Base-by-base conservation (phyloP, 352 stramenopile genomes). In the Globisporangium orthogonon region DNA sequence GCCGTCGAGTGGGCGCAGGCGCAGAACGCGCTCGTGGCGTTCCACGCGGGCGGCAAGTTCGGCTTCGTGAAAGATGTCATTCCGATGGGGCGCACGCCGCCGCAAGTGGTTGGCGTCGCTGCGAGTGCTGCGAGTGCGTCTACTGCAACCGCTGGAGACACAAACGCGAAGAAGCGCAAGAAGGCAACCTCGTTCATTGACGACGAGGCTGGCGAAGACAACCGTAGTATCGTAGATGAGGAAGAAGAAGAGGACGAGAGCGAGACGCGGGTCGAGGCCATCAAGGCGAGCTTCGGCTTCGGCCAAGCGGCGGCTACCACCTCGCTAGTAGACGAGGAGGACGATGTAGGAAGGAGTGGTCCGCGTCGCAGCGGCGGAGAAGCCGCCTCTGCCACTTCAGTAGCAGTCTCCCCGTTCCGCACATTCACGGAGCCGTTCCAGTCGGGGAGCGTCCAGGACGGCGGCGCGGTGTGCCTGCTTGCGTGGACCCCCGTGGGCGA, bases 241-340 rank as follows among this genome's bases (percentile, higher is more conserved):
- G 64, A 75, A 14, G 67, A 73, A 48, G 69, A 76, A 1, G 63
- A 63, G 0, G 73, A 89, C 45, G 83, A 90, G 7, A 76, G 77
- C 15, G 83, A 93, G 50, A 75, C 73, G 2, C 70, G 83, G 44
- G 78, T 94, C 2, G 79, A 89, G 33, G 79, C 78, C 1, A 94
- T 94, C 62, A 94, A 94, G 52, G 76, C 71, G 14, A 91, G 80
- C 52, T 91, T 91, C 40, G 84, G 84, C 2, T 94, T 94, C 62
- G 84, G 81, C 7, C 54, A 68, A 3, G 47, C 47, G 11, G 28
- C 29, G 13, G 53, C 61, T 5, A 48, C 49, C 1, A 44, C 66
- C n/a, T 37, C 60, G 0, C 45, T 58, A 3, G 61, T 67, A 0
- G 69, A 77, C 10, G 61, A 73, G 23, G 61, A 70, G 2, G 56